Percentiles rank a stretch among this genome's conserved stretches.
Evolutionary conservation across 2,329 filamentous ascomycete species (phyloP).

Genomic region (Fusarium proliferatum): DNA sequence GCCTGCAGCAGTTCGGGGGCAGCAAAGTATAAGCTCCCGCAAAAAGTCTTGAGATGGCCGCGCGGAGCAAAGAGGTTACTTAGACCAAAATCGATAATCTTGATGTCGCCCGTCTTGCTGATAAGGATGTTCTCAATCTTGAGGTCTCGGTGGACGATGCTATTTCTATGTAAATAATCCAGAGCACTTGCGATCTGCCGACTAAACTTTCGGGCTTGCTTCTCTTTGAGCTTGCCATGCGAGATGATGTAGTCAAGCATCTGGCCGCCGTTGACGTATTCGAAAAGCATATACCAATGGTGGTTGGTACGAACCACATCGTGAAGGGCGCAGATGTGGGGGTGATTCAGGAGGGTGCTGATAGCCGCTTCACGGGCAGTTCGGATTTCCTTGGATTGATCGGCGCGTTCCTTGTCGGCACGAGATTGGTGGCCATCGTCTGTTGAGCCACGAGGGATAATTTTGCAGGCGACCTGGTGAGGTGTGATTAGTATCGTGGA

Average conservation of each 20-base stretch:
- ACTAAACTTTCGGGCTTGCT: constrained; percentile 96
- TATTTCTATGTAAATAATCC: constrained; percentile 98
- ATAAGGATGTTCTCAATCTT: constrained; percentile 99
- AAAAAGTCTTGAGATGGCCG: constrained; percentile 92
- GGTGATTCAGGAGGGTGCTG: constrained; percentile 91
- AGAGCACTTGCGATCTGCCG: constrained; percentile 96
- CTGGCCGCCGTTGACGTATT: constrained; percentile 98
- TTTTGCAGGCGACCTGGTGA: constrained; percentile 87
- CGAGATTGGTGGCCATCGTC: constrained; percentile 81
- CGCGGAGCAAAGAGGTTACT: constrained; percentile 95
- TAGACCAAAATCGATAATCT: constrained; percentile 98
- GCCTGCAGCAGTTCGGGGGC: constrained; percentile 95
- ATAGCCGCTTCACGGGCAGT: constrained; percentile 97
- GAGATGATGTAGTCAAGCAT: constrained; percentile 99
- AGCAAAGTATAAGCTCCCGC: constrained; percentile 96
- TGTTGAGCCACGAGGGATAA: constrained; percentile 89
- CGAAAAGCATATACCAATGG: constrained; percentile 99
- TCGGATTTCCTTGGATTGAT: constrained; percentile 95
- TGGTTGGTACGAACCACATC: constrained; percentile 96
- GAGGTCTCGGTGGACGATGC: constrained; percentile 95
- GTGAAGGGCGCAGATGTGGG: constrained; percentile 94
- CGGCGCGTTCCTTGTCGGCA: constrained; percentile 85
- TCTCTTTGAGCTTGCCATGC: constrained; percentile 96
- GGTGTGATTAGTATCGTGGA: constrained; percentile 24
- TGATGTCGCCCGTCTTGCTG: constrained; percentile 98